Evolutionary conservation across 2,329 filamentous ascomycete species (phyloP).

Genomic region (Teratosphaeria nubilosa): DNA sequence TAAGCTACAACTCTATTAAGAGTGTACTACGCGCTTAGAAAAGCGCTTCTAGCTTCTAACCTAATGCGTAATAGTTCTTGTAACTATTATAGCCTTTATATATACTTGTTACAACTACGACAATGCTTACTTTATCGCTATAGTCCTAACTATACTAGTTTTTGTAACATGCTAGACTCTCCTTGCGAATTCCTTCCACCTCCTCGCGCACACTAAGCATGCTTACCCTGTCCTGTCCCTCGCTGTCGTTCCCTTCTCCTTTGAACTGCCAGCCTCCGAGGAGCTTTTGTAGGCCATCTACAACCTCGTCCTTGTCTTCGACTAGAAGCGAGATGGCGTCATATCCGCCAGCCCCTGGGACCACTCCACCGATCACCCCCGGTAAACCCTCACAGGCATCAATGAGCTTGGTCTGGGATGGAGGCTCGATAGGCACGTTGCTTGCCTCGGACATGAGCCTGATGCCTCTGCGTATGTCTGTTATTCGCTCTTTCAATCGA

Average conservation of each 20-base stretch:
- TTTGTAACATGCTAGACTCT: slow-evolving; percentile 31
- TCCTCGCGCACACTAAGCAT: slow-evolving; percentile 62
- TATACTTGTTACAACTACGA: background rate
- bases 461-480: slow-evolving; percentile 50
- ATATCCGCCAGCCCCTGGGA: slow-evolving; percentile 87
- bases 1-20: no score
- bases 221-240: slow-evolving; percentile 47
- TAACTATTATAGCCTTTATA: background rate
- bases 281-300: slow-evolving; percentile 49
- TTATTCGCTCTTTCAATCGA: slow-evolving; percentile 43
- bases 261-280: slow-evolving; percentile 53
- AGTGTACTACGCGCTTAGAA: no score
- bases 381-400: slow-evolving; percentile 62
- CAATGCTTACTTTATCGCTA: background rate
- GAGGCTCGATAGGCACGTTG: slow-evolving; percentile 79
- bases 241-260: slow-evolving; percentile 22
- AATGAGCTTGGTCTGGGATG: slow-evolving; percentile 71
- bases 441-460: slow-evolving; percentile 65
- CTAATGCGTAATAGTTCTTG: no score
- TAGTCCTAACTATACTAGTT: slow-evolving; percentile 17
- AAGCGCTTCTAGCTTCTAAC: no score
- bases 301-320: slow-evolving; percentile 58
- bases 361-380: slow-evolving; percentile 82
- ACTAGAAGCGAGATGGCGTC: slow-evolving; percentile 80
- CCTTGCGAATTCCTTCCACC: slow-evolving; percentile 51